Conservation (phyloP, 2,329 filamentous ascomycete species). For the Aspergillus intermedius region DNA sequence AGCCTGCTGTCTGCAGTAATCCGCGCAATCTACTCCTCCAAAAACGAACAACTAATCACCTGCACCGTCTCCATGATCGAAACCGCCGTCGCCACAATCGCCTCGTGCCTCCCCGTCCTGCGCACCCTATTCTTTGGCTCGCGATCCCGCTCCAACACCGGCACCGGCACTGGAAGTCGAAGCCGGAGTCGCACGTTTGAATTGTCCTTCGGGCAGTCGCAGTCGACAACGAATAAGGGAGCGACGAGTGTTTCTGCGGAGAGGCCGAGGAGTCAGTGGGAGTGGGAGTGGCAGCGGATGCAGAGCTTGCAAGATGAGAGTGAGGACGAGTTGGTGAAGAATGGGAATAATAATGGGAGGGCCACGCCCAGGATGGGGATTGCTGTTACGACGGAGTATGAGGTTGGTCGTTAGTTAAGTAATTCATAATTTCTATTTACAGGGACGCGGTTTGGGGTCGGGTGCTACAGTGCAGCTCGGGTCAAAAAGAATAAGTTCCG, state of each 20-base stretch:
- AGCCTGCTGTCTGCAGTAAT: conserved; percentile 8
- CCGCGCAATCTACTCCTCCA: conserved; percentile 14
- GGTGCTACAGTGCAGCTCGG: no score
- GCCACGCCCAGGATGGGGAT: conserved; percentile 5
- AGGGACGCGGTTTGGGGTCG: neutral
- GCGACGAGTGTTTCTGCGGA: neutral
- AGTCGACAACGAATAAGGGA: neutral
- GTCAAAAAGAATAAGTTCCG: neutral
- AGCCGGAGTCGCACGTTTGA: neutral
- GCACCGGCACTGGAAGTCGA: neutral
- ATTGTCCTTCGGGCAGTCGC: neutral
- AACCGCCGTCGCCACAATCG: conserved; percentile 15
- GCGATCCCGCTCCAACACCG: conserved; percentile 6
- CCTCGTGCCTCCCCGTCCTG: conserved; percentile 13
- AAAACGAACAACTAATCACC: conserved; percentile 17
- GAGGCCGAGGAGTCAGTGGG: neutral
- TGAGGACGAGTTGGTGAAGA: conserved; percentile 14
- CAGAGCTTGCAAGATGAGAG: conserved; percentile 11
- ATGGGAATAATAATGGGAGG: neutral
- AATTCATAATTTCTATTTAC: neutral
- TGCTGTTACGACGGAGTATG: conserved; percentile 14
- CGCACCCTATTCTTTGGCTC: conserved; percentile 20
- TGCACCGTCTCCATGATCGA: conserved; percentile 20
- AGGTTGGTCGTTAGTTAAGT: neutral
- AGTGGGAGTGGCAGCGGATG: neutral